Evolutionary conservation across 1,284 basidiomycete genomes (phyloP).

Genomic region (Rhodotorula glutinis): DNA sequence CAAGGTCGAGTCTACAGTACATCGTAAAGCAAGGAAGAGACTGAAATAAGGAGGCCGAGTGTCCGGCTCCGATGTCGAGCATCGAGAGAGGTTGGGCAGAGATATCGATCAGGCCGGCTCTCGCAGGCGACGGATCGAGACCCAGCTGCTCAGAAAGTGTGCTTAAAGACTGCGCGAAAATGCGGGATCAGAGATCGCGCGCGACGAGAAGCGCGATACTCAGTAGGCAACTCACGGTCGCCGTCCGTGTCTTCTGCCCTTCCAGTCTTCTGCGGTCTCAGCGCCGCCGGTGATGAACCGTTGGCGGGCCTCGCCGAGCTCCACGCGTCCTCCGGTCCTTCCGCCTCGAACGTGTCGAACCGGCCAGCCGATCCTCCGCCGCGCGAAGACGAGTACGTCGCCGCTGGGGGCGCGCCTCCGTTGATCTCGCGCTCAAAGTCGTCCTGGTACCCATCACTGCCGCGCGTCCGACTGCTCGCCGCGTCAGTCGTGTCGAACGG

Average conservation of each 20-base stretch:
- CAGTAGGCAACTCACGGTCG: conserved; percentile 16
- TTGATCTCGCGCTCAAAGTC: conserved; percentile 41
- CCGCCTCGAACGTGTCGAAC: conserved; percentile 33
- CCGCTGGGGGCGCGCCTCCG: conserved; percentile 3
- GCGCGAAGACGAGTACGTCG: neutral
- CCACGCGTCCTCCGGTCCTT: conserved; percentile 34
- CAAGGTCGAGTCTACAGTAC: too few species aligned
- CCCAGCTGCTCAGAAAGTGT: too few species aligned
- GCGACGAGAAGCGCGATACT: neutral
- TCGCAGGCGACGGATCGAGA: too few species aligned
- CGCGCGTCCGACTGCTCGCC: conserved; percentile 10
- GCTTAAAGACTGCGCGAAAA: conserved; percentile 32
- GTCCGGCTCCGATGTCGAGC: too few species aligned
- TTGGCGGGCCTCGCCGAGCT: conserved; percentile 10
- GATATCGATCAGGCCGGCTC: neutral
- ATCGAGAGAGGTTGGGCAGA: neutral
- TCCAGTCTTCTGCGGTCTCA: conserved; percentile 18
- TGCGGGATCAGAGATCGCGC: too few species aligned
- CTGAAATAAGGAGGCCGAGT: too few species aligned
- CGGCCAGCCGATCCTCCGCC: conserved; percentile 3
- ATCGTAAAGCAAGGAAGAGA: too few species aligned
- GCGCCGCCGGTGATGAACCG: neutral
- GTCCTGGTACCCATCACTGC: conserved; percentile 31
- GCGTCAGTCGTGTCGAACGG: conserved; percentile 23
- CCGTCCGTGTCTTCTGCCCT: conserved; percentile 18